phyloP scores from a whole-genome alignment of 78 protist species.

The Creolimax fragrantissima region DNA sequence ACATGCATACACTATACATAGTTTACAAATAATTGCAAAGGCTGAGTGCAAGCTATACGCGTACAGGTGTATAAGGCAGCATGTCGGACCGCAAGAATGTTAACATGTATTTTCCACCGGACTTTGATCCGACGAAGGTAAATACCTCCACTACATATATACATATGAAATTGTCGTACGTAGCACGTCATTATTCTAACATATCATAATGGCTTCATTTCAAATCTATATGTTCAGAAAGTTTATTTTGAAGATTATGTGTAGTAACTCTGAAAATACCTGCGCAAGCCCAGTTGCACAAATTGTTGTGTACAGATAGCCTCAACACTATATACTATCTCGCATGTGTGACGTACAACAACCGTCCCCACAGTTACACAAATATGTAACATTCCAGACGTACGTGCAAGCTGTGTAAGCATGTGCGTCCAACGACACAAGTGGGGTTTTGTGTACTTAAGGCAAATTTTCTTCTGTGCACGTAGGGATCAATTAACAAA shows the following conservation, averaged over 20 bases:
- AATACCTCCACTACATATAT: too few species aligned
- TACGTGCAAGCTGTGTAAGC: not conserved
- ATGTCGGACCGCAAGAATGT: not conserved
- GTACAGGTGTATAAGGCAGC: too few species aligned
- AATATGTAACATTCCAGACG: not conserved
- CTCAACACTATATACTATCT: not conserved
- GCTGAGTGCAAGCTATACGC: too few species aligned
- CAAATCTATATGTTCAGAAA: not conserved
- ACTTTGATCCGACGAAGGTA: not conserved
- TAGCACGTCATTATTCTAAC: not conserved
- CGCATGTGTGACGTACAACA: not conserved
- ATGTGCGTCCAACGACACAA: not conserved
- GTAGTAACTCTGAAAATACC: not conserved
- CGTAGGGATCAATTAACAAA: slow-evolving; percentile 23
- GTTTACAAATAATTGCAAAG: too few species aligned
- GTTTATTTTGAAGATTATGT: not conserved
- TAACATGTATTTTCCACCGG: not conserved
- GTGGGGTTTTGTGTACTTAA: too few species aligned
- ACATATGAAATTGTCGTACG: too few species aligned
- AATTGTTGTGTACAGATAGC: not conserved
- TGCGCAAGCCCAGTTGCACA: not conserved
- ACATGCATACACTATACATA: too few species aligned
- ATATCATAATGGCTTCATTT: not conserved
- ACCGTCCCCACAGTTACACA: not conserved
- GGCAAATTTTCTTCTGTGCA: too few species aligned